phyloP scores from a whole-genome alignment of 2,329 filamentous ascomycete species.

The Epichloe sp. region DNA sequence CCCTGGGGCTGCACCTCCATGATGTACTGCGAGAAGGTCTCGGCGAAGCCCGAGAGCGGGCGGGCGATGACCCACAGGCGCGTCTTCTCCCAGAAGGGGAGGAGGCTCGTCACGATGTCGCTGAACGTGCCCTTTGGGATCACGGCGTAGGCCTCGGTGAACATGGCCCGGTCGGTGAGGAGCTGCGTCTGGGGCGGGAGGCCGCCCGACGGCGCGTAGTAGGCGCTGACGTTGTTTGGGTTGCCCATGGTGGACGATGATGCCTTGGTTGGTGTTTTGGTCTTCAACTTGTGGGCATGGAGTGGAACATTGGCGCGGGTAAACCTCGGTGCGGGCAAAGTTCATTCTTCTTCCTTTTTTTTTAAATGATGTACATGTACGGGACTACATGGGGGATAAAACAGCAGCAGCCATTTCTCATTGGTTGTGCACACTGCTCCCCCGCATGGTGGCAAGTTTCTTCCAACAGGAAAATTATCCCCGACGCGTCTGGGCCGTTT shows the following conservation, averaged over 20 bases:
- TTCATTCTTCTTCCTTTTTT: no score
- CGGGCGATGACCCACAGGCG: constrained; percentile 6
- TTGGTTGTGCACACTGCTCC: no score
- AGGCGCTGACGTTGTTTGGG: not conserved
- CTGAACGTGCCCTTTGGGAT: constrained; percentile 6
- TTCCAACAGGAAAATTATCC: no score
- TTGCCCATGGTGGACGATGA: not conserved
- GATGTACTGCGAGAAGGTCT: constrained; percentile 7
- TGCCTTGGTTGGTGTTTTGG: no score
- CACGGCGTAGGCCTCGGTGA: constrained; percentile 5
- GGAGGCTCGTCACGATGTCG: constrained; percentile 4
- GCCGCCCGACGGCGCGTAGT: constrained; percentile 4
- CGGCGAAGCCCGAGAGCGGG: constrained; percentile 4
- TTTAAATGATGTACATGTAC: no score
- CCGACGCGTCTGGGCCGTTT: no score
- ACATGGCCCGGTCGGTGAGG: constrained; percentile 6
- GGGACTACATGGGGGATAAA: no score
- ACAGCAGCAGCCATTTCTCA: no score
- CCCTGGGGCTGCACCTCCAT: constrained; percentile 4
- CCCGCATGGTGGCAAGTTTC: no score
- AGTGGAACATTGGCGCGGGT: no score
- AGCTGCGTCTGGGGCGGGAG: constrained; percentile 5
- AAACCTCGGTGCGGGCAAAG: no score
- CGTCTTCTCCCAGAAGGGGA: constrained; percentile 5
- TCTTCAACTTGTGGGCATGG: no score